Conservation (phyloP, 1,284 basidiomycete genomes). For the Fistulina hepatica region DNA sequence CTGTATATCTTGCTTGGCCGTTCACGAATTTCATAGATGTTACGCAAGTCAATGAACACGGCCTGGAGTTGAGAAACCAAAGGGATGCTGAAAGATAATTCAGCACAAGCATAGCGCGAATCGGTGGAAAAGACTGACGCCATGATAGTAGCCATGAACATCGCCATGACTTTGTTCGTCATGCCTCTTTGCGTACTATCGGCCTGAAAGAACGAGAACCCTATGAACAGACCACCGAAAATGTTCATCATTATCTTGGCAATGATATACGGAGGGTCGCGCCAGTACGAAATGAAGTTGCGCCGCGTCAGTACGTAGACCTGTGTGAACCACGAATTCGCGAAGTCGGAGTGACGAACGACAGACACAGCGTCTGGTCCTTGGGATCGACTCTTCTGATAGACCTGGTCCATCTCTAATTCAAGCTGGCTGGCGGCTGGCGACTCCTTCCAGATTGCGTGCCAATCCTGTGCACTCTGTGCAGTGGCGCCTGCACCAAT, state of each 20-base stretch:
- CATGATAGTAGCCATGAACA: slow-evolving; percentile 38
- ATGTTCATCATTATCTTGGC: slow-evolving; percentile 59
- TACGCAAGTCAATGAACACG: slow-evolving; percentile 34
- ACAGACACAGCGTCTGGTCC: slow-evolving; percentile 24
- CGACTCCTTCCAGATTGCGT: slow-evolving; percentile 33
- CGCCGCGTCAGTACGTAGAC: slow-evolving; percentile 32
- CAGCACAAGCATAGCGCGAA: no score
- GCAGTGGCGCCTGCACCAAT: slow-evolving; percentile 66
- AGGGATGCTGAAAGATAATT: no score
- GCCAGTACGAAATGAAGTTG: slow-evolving; percentile 30
- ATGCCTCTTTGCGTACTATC: slow-evolving; percentile 59
- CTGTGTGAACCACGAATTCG: slow-evolving; percentile 39
- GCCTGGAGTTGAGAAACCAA: slow-evolving; percentile 39
- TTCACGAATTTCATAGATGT: slow-evolving; percentile 66
- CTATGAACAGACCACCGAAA: slow-evolving; percentile 49
- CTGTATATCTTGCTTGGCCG: slow-evolving; percentile 73
- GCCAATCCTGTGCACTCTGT: slow-evolving; percentile 34
- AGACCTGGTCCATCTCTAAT: slow-evolving; percentile 32
- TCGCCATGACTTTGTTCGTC: slow-evolving; percentile 72
- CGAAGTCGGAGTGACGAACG: slow-evolving; percentile 37
- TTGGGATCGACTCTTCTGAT: slow-evolving; percentile 26
- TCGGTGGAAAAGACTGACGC: no score
- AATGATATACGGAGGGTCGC: slow-evolving; percentile 63
- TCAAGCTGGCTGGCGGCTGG: slow-evolving; percentile 25
- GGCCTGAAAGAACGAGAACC: slow-evolving; percentile 57